These are phyloP conservation scores for Nicotiana paniculata DNA, from an alignment of 257 asterid species.

Conservation along the genomic window DNA sequence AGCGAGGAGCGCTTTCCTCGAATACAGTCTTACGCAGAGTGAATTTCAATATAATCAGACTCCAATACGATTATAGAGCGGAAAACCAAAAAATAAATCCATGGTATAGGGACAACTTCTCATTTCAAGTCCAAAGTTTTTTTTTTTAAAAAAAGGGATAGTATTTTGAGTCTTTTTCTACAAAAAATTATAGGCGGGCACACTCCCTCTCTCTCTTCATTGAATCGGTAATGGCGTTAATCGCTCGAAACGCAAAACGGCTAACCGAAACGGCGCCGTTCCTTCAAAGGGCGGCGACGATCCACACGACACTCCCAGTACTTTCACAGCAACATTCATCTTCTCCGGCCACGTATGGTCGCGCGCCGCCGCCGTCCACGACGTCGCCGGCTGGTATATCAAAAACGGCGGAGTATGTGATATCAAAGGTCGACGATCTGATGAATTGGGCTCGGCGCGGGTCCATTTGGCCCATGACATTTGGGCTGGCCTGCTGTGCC, in stretches of 20 bases:
- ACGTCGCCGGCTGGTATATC: constrained; percentile 70
- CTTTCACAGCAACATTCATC: constrained; percentile 46
- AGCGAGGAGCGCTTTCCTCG: too few species aligned
- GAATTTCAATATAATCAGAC: too few species aligned
- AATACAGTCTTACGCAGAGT: too few species aligned
- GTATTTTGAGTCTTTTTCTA: too few species aligned
- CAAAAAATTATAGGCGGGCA: too few species aligned
- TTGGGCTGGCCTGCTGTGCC: constrained; percentile 95
- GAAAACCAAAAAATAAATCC: too few species aligned
- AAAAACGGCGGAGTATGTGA: constrained; percentile 81
- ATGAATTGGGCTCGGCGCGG: constrained; percentile 97
- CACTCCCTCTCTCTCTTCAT: not conserved
- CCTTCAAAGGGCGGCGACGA: constrained; percentile 55
- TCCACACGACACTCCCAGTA: constrained; percentile 77
- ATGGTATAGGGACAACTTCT: too few species aligned
- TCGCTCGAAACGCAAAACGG: constrained; percentile 65
- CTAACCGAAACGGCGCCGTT: constrained; percentile 41
- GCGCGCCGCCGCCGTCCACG: constrained; percentile 63
- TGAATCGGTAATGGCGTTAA: constrained; percentile 45
- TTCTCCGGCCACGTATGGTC: constrained; percentile 54
- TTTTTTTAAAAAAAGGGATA: too few species aligned
- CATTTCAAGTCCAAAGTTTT: too few species aligned
- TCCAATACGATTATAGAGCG: too few species aligned
- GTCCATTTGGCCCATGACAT: constrained; percentile 98
- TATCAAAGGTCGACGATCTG: constrained; percentile 91